Conservation (phyloP, 1,284 basidiomycete species). For the Cryptococcus deneoformans region DNA sequence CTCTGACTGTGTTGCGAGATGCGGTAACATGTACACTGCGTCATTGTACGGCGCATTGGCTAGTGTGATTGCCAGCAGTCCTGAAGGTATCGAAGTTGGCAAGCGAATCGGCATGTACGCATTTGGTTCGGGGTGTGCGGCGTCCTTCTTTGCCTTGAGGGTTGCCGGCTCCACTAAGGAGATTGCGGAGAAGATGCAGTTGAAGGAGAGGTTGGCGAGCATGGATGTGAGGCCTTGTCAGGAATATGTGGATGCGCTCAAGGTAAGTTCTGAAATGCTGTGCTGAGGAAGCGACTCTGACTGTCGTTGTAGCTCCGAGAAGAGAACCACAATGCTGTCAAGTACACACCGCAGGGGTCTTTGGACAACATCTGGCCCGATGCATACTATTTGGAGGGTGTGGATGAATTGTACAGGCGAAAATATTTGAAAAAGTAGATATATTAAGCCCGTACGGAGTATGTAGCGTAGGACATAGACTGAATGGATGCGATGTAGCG, state of each 20-base stretch:
- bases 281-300: not conserved
- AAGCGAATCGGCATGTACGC: slow-evolving; percentile 91
- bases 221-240: slow-evolving; percentile 92
- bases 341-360: slow-evolving; percentile 81
- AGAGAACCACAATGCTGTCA: slow-evolving; percentile 90
- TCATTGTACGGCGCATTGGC: slow-evolving; percentile 93
- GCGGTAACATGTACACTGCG: slow-evolving; percentile 99
- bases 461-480: too few relatives aligned
- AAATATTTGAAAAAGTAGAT: slow-evolving; percentile 59
- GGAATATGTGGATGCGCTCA: slow-evolving; percentile 72
- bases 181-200: slow-evolving; percentile 75
- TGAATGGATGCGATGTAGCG: too few relatives aligned
- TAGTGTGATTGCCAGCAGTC: slow-evolving; percentile 68
- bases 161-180: slow-evolving; percentile 80
- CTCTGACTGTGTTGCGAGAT: slow-evolving; percentile 78
- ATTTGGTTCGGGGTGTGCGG: slow-evolving; percentile 89
- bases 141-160: slow-evolving; percentile 82
- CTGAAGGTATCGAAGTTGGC: slow-evolving; percentile 64
- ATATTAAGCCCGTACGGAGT: too few relatives aligned
- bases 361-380: slow-evolving; percentile 93
- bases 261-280: slow-evolving; percentile 53
- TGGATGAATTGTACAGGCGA: slow-evolving; percentile 90
- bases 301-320: slow-evolving; percentile 68
- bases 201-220: slow-evolving; percentile 68
- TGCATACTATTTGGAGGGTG: slow-evolving; percentile 86